Base-by-base conservation (phyloP, 2,329 filamentous ascomycete species). In the Penicillium sp. region DNA sequence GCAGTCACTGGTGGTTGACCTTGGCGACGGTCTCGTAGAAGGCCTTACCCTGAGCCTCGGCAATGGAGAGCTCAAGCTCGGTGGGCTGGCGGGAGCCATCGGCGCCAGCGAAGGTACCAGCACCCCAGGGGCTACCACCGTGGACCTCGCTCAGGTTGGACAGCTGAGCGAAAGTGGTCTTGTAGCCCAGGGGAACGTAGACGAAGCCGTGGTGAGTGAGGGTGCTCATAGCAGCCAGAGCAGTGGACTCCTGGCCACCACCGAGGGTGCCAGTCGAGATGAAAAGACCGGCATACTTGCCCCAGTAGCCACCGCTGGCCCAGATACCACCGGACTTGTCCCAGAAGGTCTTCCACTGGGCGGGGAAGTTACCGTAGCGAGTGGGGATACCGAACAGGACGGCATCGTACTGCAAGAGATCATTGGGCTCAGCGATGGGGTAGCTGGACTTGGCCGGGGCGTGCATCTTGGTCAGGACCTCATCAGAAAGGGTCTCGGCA, bases 321-420 rank as follows among this genome's bases (percentile, higher is more conserved):
- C 94, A 97, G 76, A 94, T 89, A 65, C 83, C 81, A 70, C 93
- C 93, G 21, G 91, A 92, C 77, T 85, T 84, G 81, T 99, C 94
- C 90, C 92, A 95, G 73, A 80, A 80, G 51, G 74, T 77, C 83
- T 94, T 97, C 90, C 90, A 97, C 80, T 99, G 94, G 16, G 88
- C 90, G 45, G 93, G 92, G 83, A 96, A 96, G 86, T 95, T 97
- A 68, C 94, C 94, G 80, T 91, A 99, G 64, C 94, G 86, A 48
- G 94, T 99, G 56, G 94, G 94, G 74, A 97, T 94, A 64, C 94
- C 94, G 68, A 97, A 84, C 61, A 99, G 87, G 81, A 97, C 87
- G 64, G 81, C 94, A 70, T 97, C 92, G 79, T 95, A 97, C 49
- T 80, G 61, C 70, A 87, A 84, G 39, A 97, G 87, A 28, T 74